phyloP scores from a whole-genome alignment of 2,329 filamentous ascomycete genomes.

The Monosporascus sp. region DNA sequence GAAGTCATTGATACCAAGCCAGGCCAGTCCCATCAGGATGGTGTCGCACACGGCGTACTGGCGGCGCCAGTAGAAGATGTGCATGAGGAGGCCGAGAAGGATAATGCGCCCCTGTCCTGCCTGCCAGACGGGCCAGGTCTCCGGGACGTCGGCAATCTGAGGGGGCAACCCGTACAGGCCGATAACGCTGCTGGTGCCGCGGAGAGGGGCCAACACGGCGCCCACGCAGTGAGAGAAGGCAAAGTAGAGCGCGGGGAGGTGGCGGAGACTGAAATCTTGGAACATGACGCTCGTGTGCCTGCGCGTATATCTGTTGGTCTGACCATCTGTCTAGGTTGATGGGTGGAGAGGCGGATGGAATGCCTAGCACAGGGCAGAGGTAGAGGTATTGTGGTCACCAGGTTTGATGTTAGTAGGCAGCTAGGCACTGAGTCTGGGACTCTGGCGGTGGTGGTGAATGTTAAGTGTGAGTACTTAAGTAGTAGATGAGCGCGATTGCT shows the following conservation, averaged over 20 bases:
- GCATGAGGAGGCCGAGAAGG: constrained; percentile 7
- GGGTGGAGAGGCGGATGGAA: no score
- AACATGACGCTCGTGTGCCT: neutral
- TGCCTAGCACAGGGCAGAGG: no score
- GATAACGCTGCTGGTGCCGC: constrained; percentile 3
- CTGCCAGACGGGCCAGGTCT: constrained; percentile 23
- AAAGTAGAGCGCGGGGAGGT: constrained; percentile 5
- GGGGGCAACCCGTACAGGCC: constrained; percentile 5
- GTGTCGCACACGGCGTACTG: constrained; percentile 7
- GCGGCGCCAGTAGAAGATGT: constrained; percentile 6
- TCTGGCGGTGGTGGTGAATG: no score
- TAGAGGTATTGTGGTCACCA: no score
- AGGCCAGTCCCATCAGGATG: constrained; percentile 3
- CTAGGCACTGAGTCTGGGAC: no score
- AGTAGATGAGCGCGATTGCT: no score
- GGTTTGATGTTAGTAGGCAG: no score
- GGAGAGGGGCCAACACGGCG: constrained; percentile 1
- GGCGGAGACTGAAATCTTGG: constrained; percentile 1
- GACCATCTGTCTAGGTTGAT: no score
- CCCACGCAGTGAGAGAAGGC: constrained; percentile 1
- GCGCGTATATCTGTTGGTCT: no score
- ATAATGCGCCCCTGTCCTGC: constrained; percentile 15
- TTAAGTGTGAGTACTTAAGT: no score
- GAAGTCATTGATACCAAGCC: constrained; percentile 3
- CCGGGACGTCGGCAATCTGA: constrained; percentile 1